These are phyloP conservation scores for Naganishia liquefaciens DNA, from an alignment of 1,284 basidiomycete genomes.

Conservation along the genomic window DNA sequence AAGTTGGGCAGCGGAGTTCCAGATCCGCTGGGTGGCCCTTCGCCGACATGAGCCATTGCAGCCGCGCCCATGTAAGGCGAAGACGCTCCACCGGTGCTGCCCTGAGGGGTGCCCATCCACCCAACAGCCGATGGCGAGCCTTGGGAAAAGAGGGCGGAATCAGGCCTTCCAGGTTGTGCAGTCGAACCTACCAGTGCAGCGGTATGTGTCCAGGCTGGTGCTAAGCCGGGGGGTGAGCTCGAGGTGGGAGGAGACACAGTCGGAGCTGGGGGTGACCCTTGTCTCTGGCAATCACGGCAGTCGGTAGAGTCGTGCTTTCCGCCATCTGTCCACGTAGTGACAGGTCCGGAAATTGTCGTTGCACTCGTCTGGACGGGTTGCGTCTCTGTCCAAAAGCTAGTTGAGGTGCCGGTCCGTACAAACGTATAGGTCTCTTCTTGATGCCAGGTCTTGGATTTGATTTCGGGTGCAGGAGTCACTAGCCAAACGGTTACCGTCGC, in stretches of 20 bases:
- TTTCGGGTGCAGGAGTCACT: constrained; percentile 28
- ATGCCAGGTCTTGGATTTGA: constrained; percentile 18
- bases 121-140: neutral
- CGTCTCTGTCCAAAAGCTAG: constrained; percentile 28
- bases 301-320: constrained; percentile 6
- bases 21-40: neutral
- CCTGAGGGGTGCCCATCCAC: constrained; percentile 16
- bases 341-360: constrained; percentile 7
- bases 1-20: neutral
- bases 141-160: neutral
- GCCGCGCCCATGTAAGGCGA: neutral
- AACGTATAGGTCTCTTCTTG: constrained; percentile 25
- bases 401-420: constrained; percentile 13
- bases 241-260: neutral
- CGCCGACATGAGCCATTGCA: neutral
- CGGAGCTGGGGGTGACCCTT: neutral
- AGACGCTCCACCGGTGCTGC: neutral
- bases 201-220: constrained; percentile 28
- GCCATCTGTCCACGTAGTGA: constrained; percentile 23
- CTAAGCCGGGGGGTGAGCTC: neutral
- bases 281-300: neutral
- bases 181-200: constrained; percentile 4
- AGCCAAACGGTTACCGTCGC: constrained; percentile 30
- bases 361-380: constrained; percentile 17
- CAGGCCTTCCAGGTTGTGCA: neutral